Base-by-base conservation (phyloP, 2,329 filamentous ascomycete genomes). In the Clarireedia hainanense region DNA sequence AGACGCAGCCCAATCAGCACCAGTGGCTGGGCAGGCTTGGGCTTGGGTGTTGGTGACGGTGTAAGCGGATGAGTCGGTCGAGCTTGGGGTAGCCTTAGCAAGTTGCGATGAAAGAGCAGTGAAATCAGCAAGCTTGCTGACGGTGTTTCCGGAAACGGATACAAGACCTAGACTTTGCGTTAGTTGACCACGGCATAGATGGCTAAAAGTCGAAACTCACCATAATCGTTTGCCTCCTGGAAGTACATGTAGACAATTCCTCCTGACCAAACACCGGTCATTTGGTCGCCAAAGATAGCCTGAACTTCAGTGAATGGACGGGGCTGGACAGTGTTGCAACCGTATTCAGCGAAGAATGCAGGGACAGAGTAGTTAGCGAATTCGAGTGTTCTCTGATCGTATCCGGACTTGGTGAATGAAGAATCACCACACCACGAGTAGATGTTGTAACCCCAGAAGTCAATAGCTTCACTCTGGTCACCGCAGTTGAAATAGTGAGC, bases 381-480 rank as follows among this genome's bases (percentile, higher is more conserved):
- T 75, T 96, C 92, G 63, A 89, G 73, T 64, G 91, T 91, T 71
- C 92, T 88, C 56, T 84, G 79, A 62, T 86, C 78, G 75, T 91
- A 99, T 54, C 90, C 89, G 3, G 94, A 96, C 58, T 78, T 69
- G 37, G 77, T 69, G 76, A 87, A 94, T 67, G 77, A 83, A 68
- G 89, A 95, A 65, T 91, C 73, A 64, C 92, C 94, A 72, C 94
- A 99, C 94, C 94, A 99, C 52, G 91, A 95, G 81, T 99, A 99
- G 76, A 97, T 96, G 80, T 99, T 99, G 86, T 97, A 97, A 58
- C 94, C 94, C 89, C 91, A 99, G 79, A 95, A 97, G 74, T 99
- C 94, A 63, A 97, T 96, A 59, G 87, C 72, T 68, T 74, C 73
- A 7, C 77, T 75, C 36, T 77, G 70, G 59, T 82, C 72, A 58